Evolutionary conservation across 2,329 filamentous ascomycete genomes (phyloP).

Genomic region (Claviceps fusiformis): DNA sequence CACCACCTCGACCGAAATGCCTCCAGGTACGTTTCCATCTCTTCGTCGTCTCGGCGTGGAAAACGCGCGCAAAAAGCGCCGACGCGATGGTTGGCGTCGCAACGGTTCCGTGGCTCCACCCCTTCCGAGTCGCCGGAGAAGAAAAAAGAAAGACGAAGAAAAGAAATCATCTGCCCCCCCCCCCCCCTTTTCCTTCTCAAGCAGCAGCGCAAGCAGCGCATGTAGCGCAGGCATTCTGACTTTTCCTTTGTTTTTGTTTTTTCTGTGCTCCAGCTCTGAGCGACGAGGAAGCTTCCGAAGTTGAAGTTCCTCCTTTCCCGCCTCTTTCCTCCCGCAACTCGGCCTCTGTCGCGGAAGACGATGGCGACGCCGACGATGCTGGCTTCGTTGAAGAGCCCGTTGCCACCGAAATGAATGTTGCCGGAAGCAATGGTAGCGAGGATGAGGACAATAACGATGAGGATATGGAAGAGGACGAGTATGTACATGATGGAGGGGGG

Average conservation of each 20-base stretch:
- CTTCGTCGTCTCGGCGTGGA: neutral
- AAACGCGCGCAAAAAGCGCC: neutral
- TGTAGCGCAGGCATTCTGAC: neutral
- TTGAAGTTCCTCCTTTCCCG: conserved; percentile 11
- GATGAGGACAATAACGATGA: conserved; percentile 22
- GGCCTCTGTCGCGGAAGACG: conserved; percentile 8
- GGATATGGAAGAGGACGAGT: conserved; percentile 30
- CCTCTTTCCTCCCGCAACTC: conserved; percentile 14
- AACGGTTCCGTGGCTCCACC: neutral
- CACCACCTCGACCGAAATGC: neutral
- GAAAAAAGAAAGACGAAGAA: neutral
- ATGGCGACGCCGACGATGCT: neutral
- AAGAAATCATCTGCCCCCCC: neutral
- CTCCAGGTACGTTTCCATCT: conserved; percentile 2
- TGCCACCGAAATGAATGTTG: conserved; percentile 10
- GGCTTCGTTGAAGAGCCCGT: conserved; percentile 5
- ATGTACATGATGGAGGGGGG: conserved; percentile 9
- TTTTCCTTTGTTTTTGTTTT: conserved; percentile 7
- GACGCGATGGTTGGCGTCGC: neutral
- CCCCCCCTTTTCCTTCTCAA: too few species aligned
- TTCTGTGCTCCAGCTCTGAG: conserved; percentile 19
- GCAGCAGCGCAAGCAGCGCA: neutral
- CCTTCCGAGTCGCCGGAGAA: neutral
- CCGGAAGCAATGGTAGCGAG: conserved; percentile 16
- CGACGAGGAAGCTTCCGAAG: conserved; percentile 22